These are phyloP conservation scores for Fusarium hostae DNA, from an alignment of 2,329 filamentous ascomycete genomes.

Conservation along the genomic window DNA sequence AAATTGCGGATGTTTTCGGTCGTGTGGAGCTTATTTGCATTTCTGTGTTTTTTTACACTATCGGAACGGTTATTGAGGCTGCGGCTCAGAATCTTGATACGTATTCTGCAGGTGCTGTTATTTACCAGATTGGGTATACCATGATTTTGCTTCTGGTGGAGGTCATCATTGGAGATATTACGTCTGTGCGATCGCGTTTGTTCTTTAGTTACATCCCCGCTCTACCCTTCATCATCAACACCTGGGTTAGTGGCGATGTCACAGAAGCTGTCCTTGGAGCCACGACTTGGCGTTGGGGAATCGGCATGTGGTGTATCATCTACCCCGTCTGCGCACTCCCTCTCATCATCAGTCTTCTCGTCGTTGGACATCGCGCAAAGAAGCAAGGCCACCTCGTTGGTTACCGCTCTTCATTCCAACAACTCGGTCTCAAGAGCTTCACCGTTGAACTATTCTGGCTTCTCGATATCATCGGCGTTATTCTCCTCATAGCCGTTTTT, in stretches of 20 bases:
- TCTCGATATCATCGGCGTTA: constrained; percentile 57
- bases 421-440: constrained; percentile 49
- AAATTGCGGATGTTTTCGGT: constrained; percentile 73
- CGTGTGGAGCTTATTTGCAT: constrained; percentile 66
- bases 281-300: constrained; percentile 70
- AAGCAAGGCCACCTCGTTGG: constrained; percentile 58
- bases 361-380: constrained; percentile 64
- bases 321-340: constrained; percentile 68
- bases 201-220: constrained; percentile 73
- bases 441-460: constrained; percentile 58
- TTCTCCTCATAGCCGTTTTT: constrained; percentile 59
- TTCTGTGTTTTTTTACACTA: constrained; percentile 70
- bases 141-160: constrained; percentile 70
- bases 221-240: constrained; percentile 70
- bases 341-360: constrained; percentile 62
- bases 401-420: constrained; percentile 49
- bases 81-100: constrained; percentile 58
- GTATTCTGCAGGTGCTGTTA: constrained; percentile 67
- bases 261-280: constrained; percentile 58
- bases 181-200: constrained; percentile 70
- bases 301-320: constrained; percentile 73
- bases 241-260: constrained; percentile 71
- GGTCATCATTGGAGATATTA: constrained; percentile 72
- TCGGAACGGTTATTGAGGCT: constrained; percentile 68
- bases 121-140: constrained; percentile 74